Evolutionary conservation across 768 basidiomycete species (phyloP), one percentile per base, ranked within the genome.

Genomic region (Agrocybe pediades): DNA sequence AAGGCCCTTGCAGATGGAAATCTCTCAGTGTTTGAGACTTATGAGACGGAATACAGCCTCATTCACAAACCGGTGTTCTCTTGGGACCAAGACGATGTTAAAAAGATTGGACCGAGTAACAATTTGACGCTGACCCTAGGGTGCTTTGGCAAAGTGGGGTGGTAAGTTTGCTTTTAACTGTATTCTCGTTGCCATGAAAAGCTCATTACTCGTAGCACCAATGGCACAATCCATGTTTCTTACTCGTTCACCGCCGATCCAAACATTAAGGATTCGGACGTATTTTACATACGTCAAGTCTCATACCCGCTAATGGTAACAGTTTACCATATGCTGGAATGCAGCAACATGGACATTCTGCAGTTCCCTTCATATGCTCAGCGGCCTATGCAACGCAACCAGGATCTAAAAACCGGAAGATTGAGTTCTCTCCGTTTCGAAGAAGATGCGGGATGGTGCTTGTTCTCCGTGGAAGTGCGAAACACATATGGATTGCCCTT

Each of bases 261-360:
- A 49, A 68, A 62, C 58, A 64, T 59, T 58, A 58, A 69, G 19
- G 66, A 72, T 1, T 63, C 74, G 0, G 76, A 82, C 45, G 69
- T 84, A 39, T 96, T 98, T 68, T 83, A 95, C 65, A 86, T 92
- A 23, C 88, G 97, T 21, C 93, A 92, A 63, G 70, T 98, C 48
- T 83, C 87, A 25, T 93, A 93, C 65, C 94, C 95, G 4, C 80
- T 98, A 57, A 79, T 90, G 62, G 90, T 97, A 54, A 96, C 95
- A 2, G 97, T 98, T 11, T 97, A 98, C 66, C 91, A 92, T 60
- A 95, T 95, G 78, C 83, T 98, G 24, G 92, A 96, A 68, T 92
- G 91, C 62, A 81, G 87, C 57, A 78, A 79, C 33, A 88, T 98
- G 85, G 87, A 92, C 59, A 76, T 97, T 56, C 71, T 93, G 29